Base-by-base conservation (phyloP, 768 basidiomycete species). In the Chalciporus sphaerocephalus region DNA sequence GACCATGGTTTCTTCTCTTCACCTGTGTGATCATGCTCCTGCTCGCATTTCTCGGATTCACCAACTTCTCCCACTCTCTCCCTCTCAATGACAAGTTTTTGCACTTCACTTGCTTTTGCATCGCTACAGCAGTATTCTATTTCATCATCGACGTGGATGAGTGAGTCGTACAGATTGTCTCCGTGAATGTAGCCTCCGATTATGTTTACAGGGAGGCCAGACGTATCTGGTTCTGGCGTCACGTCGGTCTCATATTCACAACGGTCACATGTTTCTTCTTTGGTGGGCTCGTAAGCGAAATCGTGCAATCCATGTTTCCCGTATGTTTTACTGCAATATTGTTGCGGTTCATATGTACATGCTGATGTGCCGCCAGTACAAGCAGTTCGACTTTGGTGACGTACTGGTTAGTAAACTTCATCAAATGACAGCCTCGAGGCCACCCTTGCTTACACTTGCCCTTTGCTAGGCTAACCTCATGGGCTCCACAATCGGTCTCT, bases 61-160 rank as follows among this genome's bases (percentile, higher is more conserved):
- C 90, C 33, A 78, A 87, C 65, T 70, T 85, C 53, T 70, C 81
- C 15, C 71, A 72, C 48, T 65, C 78, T 10, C 59, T 90, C 18
- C 87, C 86, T 1, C 58, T 91, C 15, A 87, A 88, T 58, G 84
- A 85, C 75, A 90, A 90, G 65, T 60, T 91, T 13, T 67, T 90
- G 21, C 90, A 87, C 57, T 88, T 92, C 58, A 54, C 86, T 10
- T 90, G 87, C 62, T 85, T 92, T 47, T 72, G 72, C 43, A 50
- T 87, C 20, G 87, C 88, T 2, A 92, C 88, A 0, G 81, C 68
- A 3, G 78, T 91, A 6, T 92, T 92, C 64, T 92, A 90, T 66
- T 92, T 91, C 58, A 87, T 92, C 38, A 75, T 89, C 25, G 90
- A 92, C 56, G 82, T 90, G 8, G 90, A 92, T 48, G 90, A 92